Evolutionary conservation across 441 rosid species (phyloP), one percentile per base, ranked within the genome.

Genomic region (Gossypium gossypioides): DNA sequence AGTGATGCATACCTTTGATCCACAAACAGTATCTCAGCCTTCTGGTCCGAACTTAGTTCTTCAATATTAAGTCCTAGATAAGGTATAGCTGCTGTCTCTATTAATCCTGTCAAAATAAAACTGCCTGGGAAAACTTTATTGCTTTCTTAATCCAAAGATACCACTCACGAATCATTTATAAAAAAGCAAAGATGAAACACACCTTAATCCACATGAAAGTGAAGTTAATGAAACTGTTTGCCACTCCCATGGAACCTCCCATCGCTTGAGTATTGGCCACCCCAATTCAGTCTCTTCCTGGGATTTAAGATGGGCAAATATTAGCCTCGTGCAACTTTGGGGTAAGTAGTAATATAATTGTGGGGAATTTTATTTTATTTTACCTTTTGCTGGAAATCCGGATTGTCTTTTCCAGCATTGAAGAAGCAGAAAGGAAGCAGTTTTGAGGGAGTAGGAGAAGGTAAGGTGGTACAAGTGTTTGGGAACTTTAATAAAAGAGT

Each of bases 191-290:
- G 4, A 29, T 69, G 37, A 18, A 58, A 66, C 10, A 44, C 76
- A 94, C 99, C 99, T 92, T 77, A 95, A 77, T 78, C 86, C 99
- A 77, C 99, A 95, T 58, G 97, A 93, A 55, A 95, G 85, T n/a
- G 89, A 90, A 16, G 97, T 89, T 74, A 95, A 84, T 4, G 93
- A 89, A 81, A 84, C 88, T 42, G 94, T 89, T 73, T 82, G 96
- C 97, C 99, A 89, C 59, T 79, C 79, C 97, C 99, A 94, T 13
- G 99, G 99, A 40, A 87, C 97, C 52, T 94, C 89, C 99, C 97
- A 94, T 71, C 92, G 80, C 81, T 87, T 52, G 27, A 92, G 84
- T 54, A 90, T 80, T 10, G 87, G 85, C 96, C 92, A 91, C 9
- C 82, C 86, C 71, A 76, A 68, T 67, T 79, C 81, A 72, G 75